Base-by-base conservation (phyloP, 2,329 filamentous ascomycete species). In the Colletotrichum zoysiae region DNA sequence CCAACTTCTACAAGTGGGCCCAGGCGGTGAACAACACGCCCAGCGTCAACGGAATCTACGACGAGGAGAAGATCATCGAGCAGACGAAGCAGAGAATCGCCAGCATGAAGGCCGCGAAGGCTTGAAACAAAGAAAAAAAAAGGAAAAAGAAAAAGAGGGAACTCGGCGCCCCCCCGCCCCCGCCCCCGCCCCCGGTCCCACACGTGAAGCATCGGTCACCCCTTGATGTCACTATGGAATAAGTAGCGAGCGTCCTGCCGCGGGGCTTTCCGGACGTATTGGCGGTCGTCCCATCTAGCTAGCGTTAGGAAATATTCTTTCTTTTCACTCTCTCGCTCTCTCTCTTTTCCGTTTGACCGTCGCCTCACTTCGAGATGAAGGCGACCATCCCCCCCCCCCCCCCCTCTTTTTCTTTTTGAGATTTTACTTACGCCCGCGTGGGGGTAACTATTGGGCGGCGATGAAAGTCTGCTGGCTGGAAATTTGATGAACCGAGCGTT, bases 1-100 rank as follows among this genome's bases (percentile, higher is more conserved):
- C 92, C 1, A 88, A 87, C 68, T 94, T 93, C 78, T 86, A 86
- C 77, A 89, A 87, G 74, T 95, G 93, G 92, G 88, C 88, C 0
- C 82, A 88, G 70, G 87, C 85, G 1, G 87, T 92, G 2, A 80
- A 86, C 6, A 83, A 84, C 70, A 87, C 93, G 68, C 88, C 90
- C 20, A 94, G 90, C 75, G 92, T 95, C 20, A 89, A 84, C 0
- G 85, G 82, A 59, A 89, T 91, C 71, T 93, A 85, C 76, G 79
- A 92, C 66, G 89, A 89, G 80, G 80, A 86, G 72, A 74, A 46
- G 0, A 79, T 87, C 56, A 81, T 84, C 2, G 79, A 81, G 73
- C 76, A 70, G 42, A 84, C 81, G 8, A 85, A 83, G 77, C 78
- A 77, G 57, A 87, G 82, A 75, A 67, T 80, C 55, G 76, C 73